Evolutionary conservation across 2,329 filamentous ascomycete genomes (phyloP).

Genomic region (Periglandula ipomoeae): DNA sequence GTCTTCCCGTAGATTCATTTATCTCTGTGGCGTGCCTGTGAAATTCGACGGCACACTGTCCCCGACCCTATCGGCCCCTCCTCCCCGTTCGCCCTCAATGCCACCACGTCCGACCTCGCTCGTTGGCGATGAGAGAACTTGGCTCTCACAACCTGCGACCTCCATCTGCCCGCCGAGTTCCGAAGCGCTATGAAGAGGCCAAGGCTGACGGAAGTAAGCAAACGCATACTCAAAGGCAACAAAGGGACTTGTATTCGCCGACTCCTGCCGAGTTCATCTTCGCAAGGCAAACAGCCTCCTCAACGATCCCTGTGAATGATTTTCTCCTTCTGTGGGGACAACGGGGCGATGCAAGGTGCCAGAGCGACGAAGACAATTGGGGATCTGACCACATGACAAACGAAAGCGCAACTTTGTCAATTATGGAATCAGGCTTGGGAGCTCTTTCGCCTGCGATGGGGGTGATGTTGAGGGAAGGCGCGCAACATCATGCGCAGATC

Average conservation of each 20-base stretch:
- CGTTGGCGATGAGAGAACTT: not conserved
- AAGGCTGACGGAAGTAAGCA: not conserved
- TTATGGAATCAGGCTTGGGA: not conserved
- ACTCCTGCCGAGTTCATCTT: too few species aligned
- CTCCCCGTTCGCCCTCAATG: not conserved
- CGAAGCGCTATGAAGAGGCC: not conserved
- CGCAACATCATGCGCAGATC: not conserved
- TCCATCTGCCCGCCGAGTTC: not conserved
- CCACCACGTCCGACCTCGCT: not conserved
- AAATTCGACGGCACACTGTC: too few species aligned
- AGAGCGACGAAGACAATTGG: not conserved
- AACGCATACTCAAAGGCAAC: not conserved
- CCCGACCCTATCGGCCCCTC: not conserved
- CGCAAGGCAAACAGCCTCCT: not conserved
- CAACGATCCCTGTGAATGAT: not conserved
- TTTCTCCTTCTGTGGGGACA: too few species aligned
- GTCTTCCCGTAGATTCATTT: too few species aligned
- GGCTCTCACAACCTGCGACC: constrained; percentile 1
- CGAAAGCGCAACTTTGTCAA: not conserved
- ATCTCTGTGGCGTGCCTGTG: too few species aligned
- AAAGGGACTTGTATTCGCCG: too few species aligned
- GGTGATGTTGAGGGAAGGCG: constrained; percentile 2
- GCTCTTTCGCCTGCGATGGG: not conserved
- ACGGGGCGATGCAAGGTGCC: not conserved
- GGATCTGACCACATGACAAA: not conserved